phyloP scores from a whole-genome alignment of 148 eudicot species.

The Fagopyrum homotropicum region DNA sequence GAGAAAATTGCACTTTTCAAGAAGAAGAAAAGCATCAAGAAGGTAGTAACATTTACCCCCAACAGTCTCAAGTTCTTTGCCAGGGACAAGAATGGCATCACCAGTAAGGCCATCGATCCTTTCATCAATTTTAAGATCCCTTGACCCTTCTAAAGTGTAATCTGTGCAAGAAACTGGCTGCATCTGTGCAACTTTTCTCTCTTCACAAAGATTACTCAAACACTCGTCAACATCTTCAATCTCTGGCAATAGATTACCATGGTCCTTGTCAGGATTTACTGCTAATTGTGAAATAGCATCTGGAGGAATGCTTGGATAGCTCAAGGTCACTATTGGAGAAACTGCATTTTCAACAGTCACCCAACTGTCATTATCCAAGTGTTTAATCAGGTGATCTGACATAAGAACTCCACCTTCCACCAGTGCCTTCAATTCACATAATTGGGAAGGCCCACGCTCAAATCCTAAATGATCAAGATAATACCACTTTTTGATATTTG shows the following conservation, averaged over 20 bases:
- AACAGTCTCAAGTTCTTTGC: slow-evolving; percentile 71
- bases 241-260: slow-evolving; percentile 72
- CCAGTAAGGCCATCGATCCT: slow-evolving; percentile 69
- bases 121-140: slow-evolving; percentile 60
- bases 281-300: slow-evolving; percentile 59
- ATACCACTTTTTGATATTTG: slow-evolving; percentile 66
- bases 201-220: slow-evolving; percentile 26
- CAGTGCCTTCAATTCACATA: slow-evolving; percentile 65
- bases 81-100: slow-evolving; percentile 55
- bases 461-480: slow-evolving; percentile 77
- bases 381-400: slow-evolving; percentile 87
- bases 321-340: slow-evolving; percentile 61
- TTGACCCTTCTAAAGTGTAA: slow-evolving; percentile 20
- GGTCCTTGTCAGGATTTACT: slow-evolving; percentile 77
- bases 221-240: slow-evolving; percentile 35
- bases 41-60: slow-evolving; percentile 41
- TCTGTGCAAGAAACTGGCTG: slow-evolving; percentile 21
- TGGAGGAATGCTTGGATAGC: slow-evolving; percentile 54
- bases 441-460: slow-evolving; percentile 76
- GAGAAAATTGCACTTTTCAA: neutral
- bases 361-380: slow-evolving; percentile 86
- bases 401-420: slow-evolving; percentile 67
- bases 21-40: neutral
- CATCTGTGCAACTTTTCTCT: slow-evolving; percentile 18
- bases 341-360: slow-evolving; percentile 94